phyloP scores from a whole-genome alignment of 1,284 basidiomycete genomes.

The Stereum hirsutum region DNA sequence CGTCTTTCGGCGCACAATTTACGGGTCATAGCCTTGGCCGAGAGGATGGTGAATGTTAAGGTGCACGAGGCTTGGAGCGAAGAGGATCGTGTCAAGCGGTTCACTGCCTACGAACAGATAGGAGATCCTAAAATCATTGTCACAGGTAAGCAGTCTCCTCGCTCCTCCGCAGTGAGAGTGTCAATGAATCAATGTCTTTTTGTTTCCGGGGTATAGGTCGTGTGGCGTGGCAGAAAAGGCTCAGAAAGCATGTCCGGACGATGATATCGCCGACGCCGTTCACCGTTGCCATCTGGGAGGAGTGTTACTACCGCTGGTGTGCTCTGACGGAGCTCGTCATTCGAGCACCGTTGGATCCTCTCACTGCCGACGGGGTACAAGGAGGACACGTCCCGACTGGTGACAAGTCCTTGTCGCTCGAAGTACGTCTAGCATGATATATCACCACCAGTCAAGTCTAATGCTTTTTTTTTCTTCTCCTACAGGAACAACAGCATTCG shows the following conservation, averaged over 20 bases:
- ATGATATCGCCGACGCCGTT: conserved; percentile 55
- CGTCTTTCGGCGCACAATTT: conserved; percentile 59
- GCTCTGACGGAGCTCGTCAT: conserved; percentile 23
- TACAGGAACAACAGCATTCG: conserved; percentile 65
- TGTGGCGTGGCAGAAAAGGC: conserved; percentile 61
- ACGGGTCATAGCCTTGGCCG: conserved; percentile 55
- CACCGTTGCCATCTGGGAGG: conserved; percentile 73
- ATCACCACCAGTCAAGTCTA: too few relatives aligned
- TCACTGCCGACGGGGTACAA: conserved; percentile 27
- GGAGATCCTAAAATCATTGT: conserved; percentile 64
- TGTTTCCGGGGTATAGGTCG: conserved; percentile 7
- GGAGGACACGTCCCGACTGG: conserved; percentile 9
- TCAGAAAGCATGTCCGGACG: conserved; percentile 61
- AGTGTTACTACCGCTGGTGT: conserved; percentile 48
- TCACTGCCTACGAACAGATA: conserved; percentile 67
- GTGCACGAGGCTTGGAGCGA: conserved; percentile 37
- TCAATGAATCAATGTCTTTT: background rate
- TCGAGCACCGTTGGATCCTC: conserved; percentile 13
- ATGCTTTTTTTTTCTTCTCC: background rate
- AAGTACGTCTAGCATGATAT: conserved; percentile 21
- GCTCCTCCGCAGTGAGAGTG: too few relatives aligned
- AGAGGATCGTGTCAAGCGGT: conserved; percentile 56
- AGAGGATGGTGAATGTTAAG: conserved; percentile 49
- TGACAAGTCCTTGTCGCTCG: conserved; percentile 23
- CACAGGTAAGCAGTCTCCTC: conserved; percentile 49